Conservation (phyloP, 1,284 basidiomycete genomes). For the Butyriboletus pseudospeciosus region DNA sequence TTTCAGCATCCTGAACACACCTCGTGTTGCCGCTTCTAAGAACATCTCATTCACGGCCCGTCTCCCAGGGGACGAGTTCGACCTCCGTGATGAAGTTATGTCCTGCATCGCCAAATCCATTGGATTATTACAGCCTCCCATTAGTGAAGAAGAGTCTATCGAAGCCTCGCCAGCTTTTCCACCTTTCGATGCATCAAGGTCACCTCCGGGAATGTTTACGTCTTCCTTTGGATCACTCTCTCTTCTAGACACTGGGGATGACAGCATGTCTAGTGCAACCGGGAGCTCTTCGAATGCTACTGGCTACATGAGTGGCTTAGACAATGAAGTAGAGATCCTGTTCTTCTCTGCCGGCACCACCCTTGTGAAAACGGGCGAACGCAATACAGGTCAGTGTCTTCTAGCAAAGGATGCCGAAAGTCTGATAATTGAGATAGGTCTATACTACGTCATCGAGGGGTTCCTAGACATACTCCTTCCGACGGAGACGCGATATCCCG, state of each 20-base stretch:
- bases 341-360: conserved; percentile 87
- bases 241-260: conserved; percentile 72
- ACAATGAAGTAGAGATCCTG: conserved; percentile 94
- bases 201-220: conserved; percentile 49
- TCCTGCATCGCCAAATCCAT: conserved; percentile 97
- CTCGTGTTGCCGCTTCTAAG: conserved; percentile 36
- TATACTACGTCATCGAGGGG: conserved; percentile 98
- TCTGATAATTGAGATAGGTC: conserved; percentile 44
- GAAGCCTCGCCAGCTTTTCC: conserved; percentile 62
- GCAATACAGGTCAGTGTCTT: conserved; percentile 62
- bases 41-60: conserved; percentile 28
- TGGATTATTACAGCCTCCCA: conserved; percentile 83
- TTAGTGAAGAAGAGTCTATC: conserved; percentile 59
- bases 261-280: conserved; percentile 58
- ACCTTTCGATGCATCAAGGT: conserved; percentile 47
- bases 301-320: conserved; percentile 71
- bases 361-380: conserved; percentile 87
- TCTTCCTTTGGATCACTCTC: conserved; percentile 85
- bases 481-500: conserved; percentile 34
- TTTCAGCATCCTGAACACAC: conserved; percentile 51
- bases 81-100: conserved; percentile 93
- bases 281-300: conserved; percentile 56
- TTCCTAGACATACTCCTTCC: conserved; percentile 90
- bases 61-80: conserved; percentile 61
- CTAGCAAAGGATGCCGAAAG: neutral